Percentiles rank a stretch among this genome's conserved stretches.
Conservation (phyloP, 257 asterid genomes). For the Verbena officinalis region DNA sequence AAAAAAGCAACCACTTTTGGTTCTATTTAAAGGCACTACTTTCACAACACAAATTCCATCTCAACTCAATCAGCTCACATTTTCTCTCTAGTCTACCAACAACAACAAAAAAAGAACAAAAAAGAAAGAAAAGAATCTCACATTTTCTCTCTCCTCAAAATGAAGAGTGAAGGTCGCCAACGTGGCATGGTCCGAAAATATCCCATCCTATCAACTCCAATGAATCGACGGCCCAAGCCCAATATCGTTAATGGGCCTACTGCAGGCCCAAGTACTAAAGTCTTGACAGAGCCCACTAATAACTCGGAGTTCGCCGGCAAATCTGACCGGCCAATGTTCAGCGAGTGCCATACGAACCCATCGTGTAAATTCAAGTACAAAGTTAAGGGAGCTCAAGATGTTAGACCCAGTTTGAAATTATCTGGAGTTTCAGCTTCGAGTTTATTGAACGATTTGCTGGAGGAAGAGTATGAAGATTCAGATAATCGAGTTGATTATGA, state of each 20-base stretch:
- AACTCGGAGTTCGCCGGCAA: slow-evolving; percentile 70
- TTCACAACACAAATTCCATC: slow-evolving; percentile 2
- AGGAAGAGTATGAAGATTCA: background rate
- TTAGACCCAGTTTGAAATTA: slow-evolving; percentile 32
- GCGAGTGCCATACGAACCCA: slow-evolving; percentile 54
- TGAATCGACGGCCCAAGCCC: slow-evolving; percentile 32
- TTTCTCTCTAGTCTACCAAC: too few relatives aligned
- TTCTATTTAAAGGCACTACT: slow-evolving; percentile 29
- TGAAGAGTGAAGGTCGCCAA: slow-evolving; percentile 75
- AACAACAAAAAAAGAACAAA: too few relatives aligned
- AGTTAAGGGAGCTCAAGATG: slow-evolving; percentile 50
- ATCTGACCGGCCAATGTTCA: slow-evolving; percentile 53
- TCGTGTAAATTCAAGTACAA: slow-evolving; percentile 53
- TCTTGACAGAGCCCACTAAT: slow-evolving; percentile 56
- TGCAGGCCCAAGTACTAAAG: slow-evolving; percentile 53
- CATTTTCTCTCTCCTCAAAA: slow-evolving; percentile 29
- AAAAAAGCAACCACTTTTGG: too few relatives aligned
- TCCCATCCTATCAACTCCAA: slow-evolving; percentile 35
- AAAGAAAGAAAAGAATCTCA: too few relatives aligned
- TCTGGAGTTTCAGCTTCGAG: slow-evolving; percentile 53
- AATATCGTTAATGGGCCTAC: slow-evolving; percentile 24
- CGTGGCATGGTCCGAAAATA: slow-evolving; percentile 60
- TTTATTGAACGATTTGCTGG: slow-evolving; percentile 47
- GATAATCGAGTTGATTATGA: background rate
- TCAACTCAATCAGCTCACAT: slow-evolving; percentile 29